Base-by-base conservation (phyloP, 2,329 filamentous ascomycete genomes). In the Tolypocladium ovalisporum region DNA sequence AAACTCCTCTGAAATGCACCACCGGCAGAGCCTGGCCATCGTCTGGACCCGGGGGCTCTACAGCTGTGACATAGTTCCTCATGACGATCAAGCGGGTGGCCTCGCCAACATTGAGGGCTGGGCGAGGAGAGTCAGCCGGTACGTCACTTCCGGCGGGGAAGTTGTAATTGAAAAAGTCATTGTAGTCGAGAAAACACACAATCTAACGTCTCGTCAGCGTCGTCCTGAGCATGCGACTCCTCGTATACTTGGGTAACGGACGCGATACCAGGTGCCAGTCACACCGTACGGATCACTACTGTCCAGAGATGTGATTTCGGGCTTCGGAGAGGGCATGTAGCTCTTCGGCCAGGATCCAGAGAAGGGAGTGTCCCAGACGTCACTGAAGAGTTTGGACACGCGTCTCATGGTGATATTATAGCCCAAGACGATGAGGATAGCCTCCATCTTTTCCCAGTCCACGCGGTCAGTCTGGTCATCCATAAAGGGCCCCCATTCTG, bases 371-470 rank as follows among this genome's bases (percentile, higher is more conserved):
- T 76, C 72, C 80, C 82, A 86, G n/a, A 81, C 71, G 32, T 76
- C 71, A 15, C 70, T 71, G 58, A 84, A 79, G 2, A 80, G 70
- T 2, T 74, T 72, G 22, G 75, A 73, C 9, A 75, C 70, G 12
- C 78, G 67, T 15, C 75, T 71, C 62, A 81, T 79, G 12, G 70
- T 66, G 42, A 88, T 75, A 66, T 90, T 90, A 65, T 80, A 77
- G 4, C 80, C 80, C 4, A 92, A 70, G 2, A 87, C 82, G 4
- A 91, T 75, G 76, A 90, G 82, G 56, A 90, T 81, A 10, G 86
- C 84, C 70, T 92, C 88, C 13, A 91, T 73, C 72, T 88, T 89
- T 70, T 92, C 87, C 89, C 89, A 93, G 69, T 93, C 88, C 0
- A 89, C 85, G 6, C 71, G 70, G 55, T 77, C 78, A 2, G 75